These are phyloP conservation scores for Colletotrichum limetticola DNA, from an alignment of 2,329 filamentous ascomycete genomes.

Conservation along the genomic window DNA sequence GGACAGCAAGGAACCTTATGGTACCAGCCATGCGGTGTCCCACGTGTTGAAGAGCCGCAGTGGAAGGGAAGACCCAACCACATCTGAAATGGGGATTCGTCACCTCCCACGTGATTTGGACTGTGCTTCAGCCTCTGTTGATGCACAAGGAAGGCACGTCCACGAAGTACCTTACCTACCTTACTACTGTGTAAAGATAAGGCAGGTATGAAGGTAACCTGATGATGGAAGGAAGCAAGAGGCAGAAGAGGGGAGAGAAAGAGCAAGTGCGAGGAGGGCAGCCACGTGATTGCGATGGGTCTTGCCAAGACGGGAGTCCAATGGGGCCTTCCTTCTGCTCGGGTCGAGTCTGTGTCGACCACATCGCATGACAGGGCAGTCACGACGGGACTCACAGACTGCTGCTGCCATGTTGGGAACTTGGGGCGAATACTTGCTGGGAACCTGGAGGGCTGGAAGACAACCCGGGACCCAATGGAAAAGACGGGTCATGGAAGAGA, in stretches of 20 bases:
- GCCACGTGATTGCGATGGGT: conserved; percentile 10
- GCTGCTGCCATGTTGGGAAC: background rate
- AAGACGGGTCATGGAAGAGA: background rate
- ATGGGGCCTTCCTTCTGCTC: conserved; percentile 14
- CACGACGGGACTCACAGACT: background rate
- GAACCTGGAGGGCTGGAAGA: no score
- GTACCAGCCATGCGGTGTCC: background rate
- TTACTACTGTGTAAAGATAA: no score
- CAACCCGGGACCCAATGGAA: no score
- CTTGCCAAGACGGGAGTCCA: conserved; percentile 28
- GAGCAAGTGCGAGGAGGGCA: background rate
- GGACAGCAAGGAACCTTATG: background rate
- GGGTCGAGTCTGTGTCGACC: conserved; percentile 1
- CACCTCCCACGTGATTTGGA: conserved; percentile 18
- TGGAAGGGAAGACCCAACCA: conserved; percentile 26
- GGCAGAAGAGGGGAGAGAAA: background rate
- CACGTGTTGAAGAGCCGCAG: background rate
- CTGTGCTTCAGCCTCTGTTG: background rate
- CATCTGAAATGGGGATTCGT: conserved; percentile 28
- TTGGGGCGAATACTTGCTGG: background rate
- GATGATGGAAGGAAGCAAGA: background rate
- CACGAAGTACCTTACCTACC: no score
- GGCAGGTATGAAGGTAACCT: no score
- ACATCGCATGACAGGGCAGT: background rate
- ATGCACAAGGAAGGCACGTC: background rate